These are phyloP conservation scores for Salvia miltiorrhiza DNA, from an alignment of 257 asterid species.

Conservation along the genomic window DNA sequence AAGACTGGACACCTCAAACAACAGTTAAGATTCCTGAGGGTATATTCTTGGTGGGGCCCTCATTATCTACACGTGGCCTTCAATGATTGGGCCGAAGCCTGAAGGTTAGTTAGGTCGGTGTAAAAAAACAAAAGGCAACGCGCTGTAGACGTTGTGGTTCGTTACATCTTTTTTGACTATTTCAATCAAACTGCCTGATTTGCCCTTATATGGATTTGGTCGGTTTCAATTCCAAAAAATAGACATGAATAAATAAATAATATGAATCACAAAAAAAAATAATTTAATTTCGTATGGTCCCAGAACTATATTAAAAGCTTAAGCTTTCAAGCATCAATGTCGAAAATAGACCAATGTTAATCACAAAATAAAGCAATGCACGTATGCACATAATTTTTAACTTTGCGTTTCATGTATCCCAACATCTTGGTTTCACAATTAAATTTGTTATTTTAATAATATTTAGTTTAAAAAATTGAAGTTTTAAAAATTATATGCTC, in stretches of 20 bases:
- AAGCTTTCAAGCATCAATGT: background rate
- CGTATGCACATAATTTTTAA: too few relatives aligned
- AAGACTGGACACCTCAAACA: slow-evolving; percentile 9
- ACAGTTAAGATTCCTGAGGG: slow-evolving; percentile 17
- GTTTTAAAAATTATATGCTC: too few relatives aligned
- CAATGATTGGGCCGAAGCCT: background rate
- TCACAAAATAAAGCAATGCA: background rate
- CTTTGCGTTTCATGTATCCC: too few relatives aligned
- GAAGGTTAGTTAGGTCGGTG: slow-evolving; percentile 20
- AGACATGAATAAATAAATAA: background rate
- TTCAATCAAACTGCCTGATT: slow-evolving; percentile 1
- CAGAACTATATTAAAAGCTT: background rate
- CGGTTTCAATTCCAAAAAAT: slow-evolving; percentile 12
- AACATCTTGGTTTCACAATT: too few relatives aligned
- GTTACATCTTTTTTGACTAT: background rate
- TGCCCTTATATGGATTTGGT: background rate
- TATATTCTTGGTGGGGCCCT: slow-evolving; percentile 19
- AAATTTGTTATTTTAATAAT: too few relatives aligned
- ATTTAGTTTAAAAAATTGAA: too few relatives aligned
- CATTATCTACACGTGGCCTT: slow-evolving; percentile 6
- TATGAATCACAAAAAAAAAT: background rate
- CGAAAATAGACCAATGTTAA: background rate
- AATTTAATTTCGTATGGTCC: background rate
- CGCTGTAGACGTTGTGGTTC: background rate
- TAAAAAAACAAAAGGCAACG: background rate